phyloP scores from a whole-genome alignment of 768 basidiomycete genomes.

The Rhodotorula diobovata region DNA sequence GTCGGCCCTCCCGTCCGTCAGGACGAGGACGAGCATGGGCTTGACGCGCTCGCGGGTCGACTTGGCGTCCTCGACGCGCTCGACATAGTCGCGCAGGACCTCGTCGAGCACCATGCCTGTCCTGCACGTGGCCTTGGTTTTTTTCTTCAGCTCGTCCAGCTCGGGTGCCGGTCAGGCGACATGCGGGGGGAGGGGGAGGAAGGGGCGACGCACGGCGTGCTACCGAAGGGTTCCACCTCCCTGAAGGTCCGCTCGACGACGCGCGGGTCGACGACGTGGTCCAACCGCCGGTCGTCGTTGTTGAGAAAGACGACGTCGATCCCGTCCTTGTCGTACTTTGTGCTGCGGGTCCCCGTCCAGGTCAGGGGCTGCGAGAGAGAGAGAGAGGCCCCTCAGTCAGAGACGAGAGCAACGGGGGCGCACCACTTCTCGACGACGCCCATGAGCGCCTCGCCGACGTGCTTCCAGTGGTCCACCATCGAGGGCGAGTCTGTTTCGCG shows the following conservation, averaged over 20 bases:
- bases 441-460: slow-evolving; percentile 29
- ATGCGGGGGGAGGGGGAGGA: too few relatives aligned
- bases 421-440: slow-evolving; percentile 31
- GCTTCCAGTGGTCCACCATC: slow-evolving; percentile 35
- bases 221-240: slow-evolving; percentile 18
- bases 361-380: too few relatives aligned
- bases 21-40: slow-evolving; percentile 35
- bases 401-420: background rate
- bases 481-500: slow-evolving; percentile 3
- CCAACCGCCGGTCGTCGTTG: background rate
- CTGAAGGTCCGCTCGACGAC: slow-evolving; percentile 26
- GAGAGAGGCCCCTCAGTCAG: too few relatives aligned
- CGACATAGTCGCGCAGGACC: slow-evolving; percentile 36
- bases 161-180: too few relatives aligned
- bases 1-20: slow-evolving; percentile 39
- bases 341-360: background rate
- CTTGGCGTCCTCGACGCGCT: slow-evolving; percentile 32
- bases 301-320: slow-evolving; percentile 36
- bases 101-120: slow-evolving; percentile 20
- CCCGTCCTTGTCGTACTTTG: slow-evolving; percentile 24
- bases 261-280: slow-evolving; percentile 2
- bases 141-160: too few relatives aligned
- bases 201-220: slow-evolving; percentile 14
- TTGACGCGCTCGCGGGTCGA: slow-evolving; percentile 20
- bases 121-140: background rate